A percentile compares a stretch with the other conserved stretches of the same genome.
These are phyloP conservation scores for Phytophthora pluvialis DNA, from an alignment of 352 stramenopile genomes.

Conservation along the genomic window DNA sequence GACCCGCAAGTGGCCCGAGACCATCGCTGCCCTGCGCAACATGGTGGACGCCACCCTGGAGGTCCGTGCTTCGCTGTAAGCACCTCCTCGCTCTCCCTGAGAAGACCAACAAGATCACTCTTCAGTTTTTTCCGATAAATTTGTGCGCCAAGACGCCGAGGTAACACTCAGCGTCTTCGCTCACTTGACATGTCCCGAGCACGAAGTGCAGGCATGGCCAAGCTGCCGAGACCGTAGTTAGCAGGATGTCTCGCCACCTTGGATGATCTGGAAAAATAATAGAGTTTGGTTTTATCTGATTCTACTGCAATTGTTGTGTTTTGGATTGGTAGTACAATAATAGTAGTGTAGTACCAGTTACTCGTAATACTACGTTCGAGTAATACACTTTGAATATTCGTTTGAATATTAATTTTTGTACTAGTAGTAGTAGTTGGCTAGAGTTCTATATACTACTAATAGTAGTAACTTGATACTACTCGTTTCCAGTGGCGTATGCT, in stretches of 20 bases:
- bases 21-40: constrained; percentile 88
- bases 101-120: constrained; percentile 32
- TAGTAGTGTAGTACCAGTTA: too few species aligned
- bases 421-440: too few species aligned
- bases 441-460: too few species aligned
- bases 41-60: constrained; percentile 87
- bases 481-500: too few species aligned
- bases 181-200: constrained; percentile 39
- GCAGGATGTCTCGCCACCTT: constrained; percentile 47
- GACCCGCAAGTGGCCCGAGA: constrained; percentile 93
- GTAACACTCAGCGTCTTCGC: constrained; percentile 34
- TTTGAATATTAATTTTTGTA: too few species aligned
- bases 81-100: background rate
- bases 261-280: constrained; percentile 38
- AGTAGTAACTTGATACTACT: too few species aligned
- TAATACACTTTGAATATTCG: too few species aligned
- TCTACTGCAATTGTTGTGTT: background rate
- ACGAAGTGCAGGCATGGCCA: constrained; percentile 36
- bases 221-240: constrained; percentile 46
- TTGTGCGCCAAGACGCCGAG: constrained; percentile 37
- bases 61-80: constrained; percentile 71
- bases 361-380: too few species aligned
- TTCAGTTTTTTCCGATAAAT: constrained; percentile 31
- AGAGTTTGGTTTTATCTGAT: constrained; percentile 35
- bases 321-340: background rate